Evolutionary conservation across 2,329 filamentous ascomycete species (phyloP).

Genomic region (Aspergillus sp.): DNA sequence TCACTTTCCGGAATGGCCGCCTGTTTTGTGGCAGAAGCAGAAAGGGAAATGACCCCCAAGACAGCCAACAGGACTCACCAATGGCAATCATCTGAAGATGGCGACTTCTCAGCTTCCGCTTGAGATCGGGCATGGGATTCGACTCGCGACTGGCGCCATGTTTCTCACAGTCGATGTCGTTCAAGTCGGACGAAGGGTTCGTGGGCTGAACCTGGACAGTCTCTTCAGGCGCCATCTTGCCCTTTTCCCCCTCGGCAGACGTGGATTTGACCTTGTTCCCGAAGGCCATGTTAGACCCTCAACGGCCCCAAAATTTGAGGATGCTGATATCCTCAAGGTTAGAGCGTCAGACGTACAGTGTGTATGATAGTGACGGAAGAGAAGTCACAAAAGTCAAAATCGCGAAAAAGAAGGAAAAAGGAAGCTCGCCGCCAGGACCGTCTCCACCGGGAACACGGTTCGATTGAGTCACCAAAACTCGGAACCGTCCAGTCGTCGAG

Average conservation of each 20-base stretch:
- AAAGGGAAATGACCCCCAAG: neutral
- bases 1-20: neutral
- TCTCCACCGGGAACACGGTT: constrained; percentile 16
- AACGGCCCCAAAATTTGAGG: constrained; percentile 9
- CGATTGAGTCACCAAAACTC: constrained; percentile 7
- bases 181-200: constrained; percentile 15
- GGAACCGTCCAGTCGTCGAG: neutral
- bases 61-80: constrained; percentile 59
- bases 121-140: constrained; percentile 64
- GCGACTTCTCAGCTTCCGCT: constrained; percentile 76
- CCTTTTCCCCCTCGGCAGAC: constrained; percentile 25
- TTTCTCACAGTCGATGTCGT: constrained; percentile 42
- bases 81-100: constrained; percentile 99
- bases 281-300: constrained; percentile 28
- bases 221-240: constrained; percentile 26
- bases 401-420: constrained; percentile 13
- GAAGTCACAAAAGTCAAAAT: constrained; percentile 5
- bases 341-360: neutral
- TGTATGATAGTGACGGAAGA: constrained; percentile 4
- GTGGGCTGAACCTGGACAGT: constrained; percentile 26
- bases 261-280: constrained; percentile 20
- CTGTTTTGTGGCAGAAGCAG: neutral
- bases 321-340: neutral
- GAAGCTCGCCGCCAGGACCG: constrained; percentile 12
- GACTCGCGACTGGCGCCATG: constrained; percentile 49